Percentiles rank a stretch among this genome's conserved stretches.
Conservation (phyloP, 2,329 filamentous ascomycete genomes). For the Neocatenulostroma microsporum region DNA sequence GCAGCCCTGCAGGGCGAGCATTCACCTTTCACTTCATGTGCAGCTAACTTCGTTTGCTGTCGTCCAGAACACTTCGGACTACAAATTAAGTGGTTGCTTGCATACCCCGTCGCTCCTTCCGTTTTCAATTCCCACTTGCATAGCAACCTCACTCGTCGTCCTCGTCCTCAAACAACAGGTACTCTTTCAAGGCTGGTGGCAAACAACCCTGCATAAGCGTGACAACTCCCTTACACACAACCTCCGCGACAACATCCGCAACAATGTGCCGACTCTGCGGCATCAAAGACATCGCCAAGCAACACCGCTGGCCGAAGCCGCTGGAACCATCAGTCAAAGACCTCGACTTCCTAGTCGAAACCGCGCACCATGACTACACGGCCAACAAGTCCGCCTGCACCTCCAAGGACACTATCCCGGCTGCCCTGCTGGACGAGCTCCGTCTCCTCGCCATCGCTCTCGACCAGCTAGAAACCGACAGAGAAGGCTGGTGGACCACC, state of each 20-base stretch:
- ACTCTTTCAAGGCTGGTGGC: too few relatives aligned
- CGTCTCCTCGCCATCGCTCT: constrained; percentile 10
- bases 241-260: too few relatives aligned
- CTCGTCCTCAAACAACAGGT: too few relatives aligned
- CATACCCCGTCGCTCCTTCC: too few relatives aligned
- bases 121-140: too few relatives aligned
- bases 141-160: too few relatives aligned
- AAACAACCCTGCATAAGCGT: too few relatives aligned
- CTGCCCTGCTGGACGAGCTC: constrained; percentile 11
- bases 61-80: too few relatives aligned
- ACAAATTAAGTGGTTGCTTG: too few relatives aligned
- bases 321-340: constrained; percentile 11
- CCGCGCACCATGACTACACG: constrained; percentile 12
- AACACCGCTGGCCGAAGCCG: constrained; percentile 15
- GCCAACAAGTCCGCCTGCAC: neutral
- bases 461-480: constrained; percentile 12
- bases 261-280: constrained; percentile 18
- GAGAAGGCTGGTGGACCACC: constrained; percentile 15
- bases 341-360: constrained; percentile 13
- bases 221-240: neutral
- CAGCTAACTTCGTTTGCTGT: too few relatives aligned
- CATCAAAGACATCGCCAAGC: constrained; percentile 11
- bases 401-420: constrained; percentile 4
- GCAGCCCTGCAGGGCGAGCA: too few relatives aligned
- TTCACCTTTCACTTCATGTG: too few relatives aligned